Evolutionary conservation across 768 basidiomycete genomes (phyloP), one percentile per base, ranked within the genome.

Genomic region (Kwoniella newhampshirensis): DNA sequence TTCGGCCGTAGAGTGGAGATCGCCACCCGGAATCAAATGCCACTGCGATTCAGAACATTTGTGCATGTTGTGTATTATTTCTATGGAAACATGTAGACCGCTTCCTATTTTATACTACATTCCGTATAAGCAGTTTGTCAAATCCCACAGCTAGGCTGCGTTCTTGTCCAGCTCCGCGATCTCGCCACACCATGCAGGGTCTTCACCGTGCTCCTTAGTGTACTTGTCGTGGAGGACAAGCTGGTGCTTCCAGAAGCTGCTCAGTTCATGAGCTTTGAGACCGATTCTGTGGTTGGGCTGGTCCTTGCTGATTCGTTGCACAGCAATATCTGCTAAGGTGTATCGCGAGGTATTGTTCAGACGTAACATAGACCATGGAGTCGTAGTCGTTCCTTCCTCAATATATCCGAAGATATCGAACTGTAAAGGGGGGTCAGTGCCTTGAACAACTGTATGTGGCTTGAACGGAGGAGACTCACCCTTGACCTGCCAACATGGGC

Each of bases 161-260:
- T 28, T 48, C 32, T 56, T 37, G 28, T 56, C 60, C 40, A 71
- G 44, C 47, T 66, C 66, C 17, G 67, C 63, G 46, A 74, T 61
- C 58, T 64, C 49, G 18, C 44, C 57, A 37, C 61, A 62, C 70
- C 70, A 74, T 18, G 57, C 62, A 6, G 70, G 72, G 32, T 74
- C 72, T 30, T 67, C 68, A 7, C 71, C 71, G 30, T 85, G 77
- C 40, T 78, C 77, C 37, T 80, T 80, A 32, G 86, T 84, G 64
- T 84, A 87, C 30, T 85, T 81, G 46, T 77, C 81, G 66, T 86
- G 85, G 71, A 84, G 85, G 60, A 80, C 76, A 4, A 81, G 81
- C 52, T 85, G 75, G 59, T 89, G 87, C 74, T 81, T 80, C 62
- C 88, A 77, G 57, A 77, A 77, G 54, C 82, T 83, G 52, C 83